Conservation (phyloP, 1,284 basidiomycete species). For the Boletus calvinii region DNA sequence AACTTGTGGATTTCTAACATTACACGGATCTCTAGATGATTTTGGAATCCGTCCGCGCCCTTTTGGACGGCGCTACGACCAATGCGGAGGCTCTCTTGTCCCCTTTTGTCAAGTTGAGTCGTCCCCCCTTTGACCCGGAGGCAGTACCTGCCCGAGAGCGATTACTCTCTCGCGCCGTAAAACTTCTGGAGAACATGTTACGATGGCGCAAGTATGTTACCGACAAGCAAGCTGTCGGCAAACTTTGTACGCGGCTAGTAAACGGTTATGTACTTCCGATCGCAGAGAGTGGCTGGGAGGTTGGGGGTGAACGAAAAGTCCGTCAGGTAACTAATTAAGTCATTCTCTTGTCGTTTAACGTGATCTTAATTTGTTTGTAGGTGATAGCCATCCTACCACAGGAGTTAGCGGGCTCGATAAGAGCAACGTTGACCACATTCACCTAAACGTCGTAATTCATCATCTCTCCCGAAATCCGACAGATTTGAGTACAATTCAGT, state of each 20-base stretch:
- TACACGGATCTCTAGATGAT: conserved; percentile 48
- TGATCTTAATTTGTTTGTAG: conserved; percentile 33
- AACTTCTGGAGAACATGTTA: conserved; percentile 72
- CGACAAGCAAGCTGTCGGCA: conserved; percentile 58
- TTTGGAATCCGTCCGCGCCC: conserved; percentile 57
- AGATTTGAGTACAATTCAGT: conserved; percentile 1
- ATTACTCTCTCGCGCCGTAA: conserved; percentile 66
- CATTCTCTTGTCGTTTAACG: conserved; percentile 1
- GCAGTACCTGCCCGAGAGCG: conserved; percentile 71
- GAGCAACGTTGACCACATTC: conserved; percentile 10
- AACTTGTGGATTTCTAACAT: conserved; percentile 13
- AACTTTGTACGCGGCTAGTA: conserved; percentile 58
- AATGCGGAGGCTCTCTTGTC: conserved; percentile 47
- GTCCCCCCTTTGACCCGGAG: conserved; percentile 72
- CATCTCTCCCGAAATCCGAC: neutral
- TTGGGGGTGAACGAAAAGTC: conserved; percentile 75
- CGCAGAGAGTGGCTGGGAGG: conserved; percentile 81
- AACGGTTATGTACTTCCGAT: conserved; percentile 64
- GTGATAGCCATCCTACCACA: conserved; percentile 44
- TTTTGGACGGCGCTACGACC: conserved; percentile 59
- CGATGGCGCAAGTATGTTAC: conserved; percentile 75
- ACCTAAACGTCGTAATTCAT: conserved; percentile 13
- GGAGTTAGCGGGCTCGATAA: conserved; percentile 36
- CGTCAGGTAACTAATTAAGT: conserved; percentile 50
- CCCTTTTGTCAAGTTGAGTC: conserved; percentile 40